Base-by-base conservation (phyloP, 306 rosid genomes). In the Calophaca sinica region DNA sequence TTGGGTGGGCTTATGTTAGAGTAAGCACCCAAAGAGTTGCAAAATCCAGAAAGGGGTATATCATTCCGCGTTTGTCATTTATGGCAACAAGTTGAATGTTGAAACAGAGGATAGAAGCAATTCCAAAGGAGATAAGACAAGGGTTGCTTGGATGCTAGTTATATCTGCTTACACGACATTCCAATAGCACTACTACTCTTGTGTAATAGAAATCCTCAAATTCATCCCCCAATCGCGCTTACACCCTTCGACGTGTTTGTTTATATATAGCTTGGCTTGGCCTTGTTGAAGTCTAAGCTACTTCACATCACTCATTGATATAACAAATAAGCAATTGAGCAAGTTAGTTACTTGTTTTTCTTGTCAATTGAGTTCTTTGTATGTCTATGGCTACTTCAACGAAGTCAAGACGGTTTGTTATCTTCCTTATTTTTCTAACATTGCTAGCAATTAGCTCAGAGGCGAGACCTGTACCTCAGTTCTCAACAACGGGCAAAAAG, bases 141-240 rank as follows among this genome's bases (percentile, higher is more conserved):
- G 11, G 31, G 20, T 6, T 36, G 39, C 33, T 67, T 80, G 80
- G 76, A 67, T 58, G 9, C 5, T 58, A 80, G 75, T 50, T 20
- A 20, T 59, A 69, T 42, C 12, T 59, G 76, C 76, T 80, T 68
- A 44, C 72, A 80, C 84, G 46, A 50, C 44, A 65, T 73, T 73
- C 80, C 80, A 80, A 65, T 73, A 66, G 26, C 26, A 7, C 35
- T 39, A 39, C 7, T 5, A 63, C 12, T 13, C 5, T 66, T 65
- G 41, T 28, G 3, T 35, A 4, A 3, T 35, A 41, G 36, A 72
- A 33, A 15, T 10, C 9, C 4, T 57, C 7, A 59, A 36, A 59
- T 9, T 44, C 26, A 20, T 20, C 1, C 26, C 26, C 1, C 2
- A n/a, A 4, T 15, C 1, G 14, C 26, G 5, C 29, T n/a, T 52